Evolutionary conservation across 768 basidiomycete genomes (phyloP).

Genomic region (Galerina marginata): DNA sequence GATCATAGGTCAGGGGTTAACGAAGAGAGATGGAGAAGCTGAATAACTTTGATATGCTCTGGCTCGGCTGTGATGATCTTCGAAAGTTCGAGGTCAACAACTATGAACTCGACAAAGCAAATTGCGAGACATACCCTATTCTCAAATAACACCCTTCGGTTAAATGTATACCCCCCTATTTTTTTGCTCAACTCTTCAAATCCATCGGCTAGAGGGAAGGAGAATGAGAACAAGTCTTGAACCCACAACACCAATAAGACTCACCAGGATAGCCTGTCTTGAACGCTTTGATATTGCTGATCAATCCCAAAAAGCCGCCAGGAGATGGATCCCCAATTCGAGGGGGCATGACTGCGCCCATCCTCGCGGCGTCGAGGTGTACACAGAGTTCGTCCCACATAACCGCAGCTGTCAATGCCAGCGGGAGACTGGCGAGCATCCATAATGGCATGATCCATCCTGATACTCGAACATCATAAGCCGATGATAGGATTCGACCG

Average conservation of each 20-base stretch:
- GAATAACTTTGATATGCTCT: slow-evolving; percentile 20
- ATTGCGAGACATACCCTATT: slow-evolving; percentile 27
- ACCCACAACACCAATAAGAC: slow-evolving; percentile 28
- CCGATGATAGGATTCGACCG: slow-evolving; percentile 3
- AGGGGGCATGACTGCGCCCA: slow-evolving; percentile 27
- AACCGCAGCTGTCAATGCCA: slow-evolving; percentile 20
- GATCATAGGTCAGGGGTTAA: neutral
- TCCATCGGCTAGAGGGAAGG: slow-evolving; percentile 22
- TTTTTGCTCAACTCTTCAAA: slow-evolving; percentile 4
- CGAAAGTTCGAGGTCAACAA: no score
- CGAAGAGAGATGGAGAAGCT: neutral
- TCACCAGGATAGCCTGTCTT: slow-evolving; percentile 40
- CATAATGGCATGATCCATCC: slow-evolving; percentile 14
- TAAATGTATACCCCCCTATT: slow-evolving; percentile 19
- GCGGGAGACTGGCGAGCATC: slow-evolving; percentile 23
- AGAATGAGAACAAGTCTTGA: slow-evolving; percentile 22
- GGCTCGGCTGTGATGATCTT: slow-evolving; percentile 24
- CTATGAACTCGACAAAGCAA: slow-evolving; percentile 29
- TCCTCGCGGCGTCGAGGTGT: slow-evolving; percentile 21
- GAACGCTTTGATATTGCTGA: slow-evolving; percentile 20
- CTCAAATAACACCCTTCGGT: slow-evolving; percentile 27
- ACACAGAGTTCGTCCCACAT: slow-evolving; percentile 20
- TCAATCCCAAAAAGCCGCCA: slow-evolving; percentile 22
- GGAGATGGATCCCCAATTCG: slow-evolving; percentile 20
- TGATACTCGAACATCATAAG: slow-evolving; percentile 8